These are phyloP conservation scores for Penicillium bovifimosum DNA, from an alignment of 495 filamentous ascomycete genomes.

Conservation along the genomic window DNA sequence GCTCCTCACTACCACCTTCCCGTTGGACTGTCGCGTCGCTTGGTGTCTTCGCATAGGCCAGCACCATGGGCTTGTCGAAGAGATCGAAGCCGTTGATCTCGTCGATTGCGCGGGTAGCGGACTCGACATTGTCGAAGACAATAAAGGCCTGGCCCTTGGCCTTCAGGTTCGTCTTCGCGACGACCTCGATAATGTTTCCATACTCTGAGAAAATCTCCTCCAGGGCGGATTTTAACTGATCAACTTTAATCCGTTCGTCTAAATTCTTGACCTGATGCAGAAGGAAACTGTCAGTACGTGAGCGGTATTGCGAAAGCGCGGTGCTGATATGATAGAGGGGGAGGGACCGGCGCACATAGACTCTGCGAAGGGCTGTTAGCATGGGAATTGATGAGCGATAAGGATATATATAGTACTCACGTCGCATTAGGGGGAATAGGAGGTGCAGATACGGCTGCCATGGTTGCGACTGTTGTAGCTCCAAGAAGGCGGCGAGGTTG, in stretches of 20 bases:
- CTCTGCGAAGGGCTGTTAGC: constrained; percentile 34
- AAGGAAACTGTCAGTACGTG: constrained; percentile 13
- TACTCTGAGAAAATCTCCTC: constrained; percentile 82
- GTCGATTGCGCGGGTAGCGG: constrained; percentile 74
- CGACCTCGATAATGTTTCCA: constrained; percentile 83
- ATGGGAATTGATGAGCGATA: not conserved
- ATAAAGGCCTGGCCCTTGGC: constrained; percentile 96
- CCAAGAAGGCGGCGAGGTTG: constrained; percentile 14
- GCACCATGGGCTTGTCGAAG: constrained; percentile 85
- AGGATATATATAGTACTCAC: constrained; percentile 25
- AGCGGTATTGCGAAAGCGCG: constrained; percentile 6
- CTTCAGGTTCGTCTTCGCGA: constrained; percentile 87
- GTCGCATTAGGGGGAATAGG: constrained; percentile 43
- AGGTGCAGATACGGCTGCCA: constrained; percentile 32
- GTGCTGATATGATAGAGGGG: constrained; percentile 12
- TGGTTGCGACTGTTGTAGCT: constrained; percentile 33
- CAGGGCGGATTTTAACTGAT: constrained; percentile 68
- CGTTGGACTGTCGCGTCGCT: constrained; percentile 83
- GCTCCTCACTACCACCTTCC: constrained; percentile 68
- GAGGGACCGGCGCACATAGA: constrained; percentile 43
- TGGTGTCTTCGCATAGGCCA: constrained; percentile 77
- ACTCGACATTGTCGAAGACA: constrained; percentile 76
- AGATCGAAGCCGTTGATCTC: constrained; percentile 92
- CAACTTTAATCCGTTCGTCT: constrained; percentile 85
- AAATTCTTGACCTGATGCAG: constrained; percentile 72